A percentile compares a stretch with the other conserved stretches of the same genome.
Evolutionary conservation across 1,139 yeast species (phyloP).

Genomic region (Oligophagozyma castellii): DNA sequence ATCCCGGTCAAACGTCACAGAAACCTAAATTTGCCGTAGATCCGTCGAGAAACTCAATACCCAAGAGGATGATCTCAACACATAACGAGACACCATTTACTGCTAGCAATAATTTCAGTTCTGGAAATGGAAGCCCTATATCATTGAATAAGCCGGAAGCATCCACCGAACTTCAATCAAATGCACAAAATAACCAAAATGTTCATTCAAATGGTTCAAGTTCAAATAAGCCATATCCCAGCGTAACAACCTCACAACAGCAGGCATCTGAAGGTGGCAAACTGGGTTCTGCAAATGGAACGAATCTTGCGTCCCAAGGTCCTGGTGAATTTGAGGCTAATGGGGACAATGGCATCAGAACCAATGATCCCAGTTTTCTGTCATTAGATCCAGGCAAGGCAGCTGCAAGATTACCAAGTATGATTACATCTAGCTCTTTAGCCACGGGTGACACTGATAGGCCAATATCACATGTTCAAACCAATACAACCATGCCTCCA

Average conservation of each 20-base stretch:
- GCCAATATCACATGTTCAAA: conserved; percentile 23
- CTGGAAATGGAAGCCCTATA: conserved; percentile 2
- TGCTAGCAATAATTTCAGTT: conserved; percentile 3
- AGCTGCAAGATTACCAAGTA: conserved; percentile 12
- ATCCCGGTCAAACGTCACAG: conserved; percentile 7
- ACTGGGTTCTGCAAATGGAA: conserved; percentile 1
- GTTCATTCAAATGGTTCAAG: not conserved
- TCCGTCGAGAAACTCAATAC: conserved; percentile 21
- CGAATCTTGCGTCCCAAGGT: conserved; percentile 1
- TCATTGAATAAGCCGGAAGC: not conserved
- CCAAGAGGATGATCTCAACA: conserved; percentile 22
- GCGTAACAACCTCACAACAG: not conserved
- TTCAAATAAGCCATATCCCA: not conserved
- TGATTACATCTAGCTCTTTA: conserved; percentile 14
- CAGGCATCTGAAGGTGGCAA: too few species aligned
- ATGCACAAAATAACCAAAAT: not conserved
- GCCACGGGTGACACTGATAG: conserved; percentile 18
- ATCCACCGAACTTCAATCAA: conserved; percentile 1
- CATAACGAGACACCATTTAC: conserved; percentile 22
- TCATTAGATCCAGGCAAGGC: conserved; percentile 20
- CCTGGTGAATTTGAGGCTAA: conserved; percentile 1
- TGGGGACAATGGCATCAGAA: not conserved
- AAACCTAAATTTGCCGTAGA: conserved; percentile 17
- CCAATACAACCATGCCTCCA: conserved; percentile 25
- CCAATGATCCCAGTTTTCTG: conserved; percentile 4